Evolutionary conservation across 2,329 filamentous ascomycete genomes (phyloP).

Genomic region (Claviceps digitariae): DNA sequence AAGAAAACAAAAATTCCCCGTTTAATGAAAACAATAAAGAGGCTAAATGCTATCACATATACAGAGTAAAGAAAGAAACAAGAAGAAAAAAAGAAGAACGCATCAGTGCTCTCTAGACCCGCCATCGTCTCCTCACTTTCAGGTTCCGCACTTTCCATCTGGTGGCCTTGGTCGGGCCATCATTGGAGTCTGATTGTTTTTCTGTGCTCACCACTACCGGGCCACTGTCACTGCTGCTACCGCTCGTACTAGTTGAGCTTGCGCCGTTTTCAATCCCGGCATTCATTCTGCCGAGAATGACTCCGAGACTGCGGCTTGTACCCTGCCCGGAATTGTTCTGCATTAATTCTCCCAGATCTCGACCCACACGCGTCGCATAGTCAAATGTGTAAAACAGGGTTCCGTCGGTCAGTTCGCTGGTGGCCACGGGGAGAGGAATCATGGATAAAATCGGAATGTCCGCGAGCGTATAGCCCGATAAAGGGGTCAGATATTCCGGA

Average conservation of each 20-base stretch:
- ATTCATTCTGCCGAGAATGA: conserved; percentile 8
- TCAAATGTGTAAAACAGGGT: conserved; percentile 18
- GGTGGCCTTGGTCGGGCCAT: not conserved
- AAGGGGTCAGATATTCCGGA: conserved; percentile 11
- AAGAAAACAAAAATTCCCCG: no score
- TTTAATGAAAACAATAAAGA: no score
- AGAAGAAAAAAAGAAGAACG: not conserved
- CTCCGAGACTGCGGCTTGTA: conserved; percentile 9
- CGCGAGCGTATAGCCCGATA: conserved; percentile 19
- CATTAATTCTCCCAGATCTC: conserved; percentile 16
- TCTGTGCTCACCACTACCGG: conserved; percentile 4
- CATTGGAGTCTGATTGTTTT: not conserved
- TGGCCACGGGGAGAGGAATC: conserved; percentile 18
- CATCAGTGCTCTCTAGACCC: not conserved
- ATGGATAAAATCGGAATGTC: conserved; percentile 18
- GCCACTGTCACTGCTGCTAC: conserved; percentile 5
- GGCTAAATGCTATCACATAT: no score
- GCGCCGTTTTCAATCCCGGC: not conserved
- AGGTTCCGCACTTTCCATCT: conserved; percentile 5
- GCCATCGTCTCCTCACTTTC: conserved; percentile 4
- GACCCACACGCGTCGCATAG: conserved; percentile 15
- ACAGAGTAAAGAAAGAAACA: not conserved
- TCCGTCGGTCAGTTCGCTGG: conserved; percentile 19
- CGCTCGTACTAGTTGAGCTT: conserved; percentile 6
- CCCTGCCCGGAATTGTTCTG: conserved; percentile 10